Evolutionary conservation across 805 yeast species (phyloP), one percentile per base, ranked within the genome.

Genomic region (Gaillardinia entomophila): DNA sequence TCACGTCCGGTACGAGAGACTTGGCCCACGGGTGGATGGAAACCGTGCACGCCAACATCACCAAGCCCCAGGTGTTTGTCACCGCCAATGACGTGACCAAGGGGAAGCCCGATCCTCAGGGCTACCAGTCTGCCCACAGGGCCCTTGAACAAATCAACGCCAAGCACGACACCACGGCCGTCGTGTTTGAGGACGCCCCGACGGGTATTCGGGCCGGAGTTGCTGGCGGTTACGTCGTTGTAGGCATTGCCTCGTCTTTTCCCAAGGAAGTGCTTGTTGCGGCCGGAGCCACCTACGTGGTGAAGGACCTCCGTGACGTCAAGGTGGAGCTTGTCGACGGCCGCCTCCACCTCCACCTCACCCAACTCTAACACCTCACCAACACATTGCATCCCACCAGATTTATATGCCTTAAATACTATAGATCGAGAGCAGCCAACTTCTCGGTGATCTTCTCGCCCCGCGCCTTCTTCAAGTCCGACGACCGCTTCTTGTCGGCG

Each of bases 381-480:
- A 32, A 19, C 23, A 36, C 31, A 28, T 20, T 6, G 3, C 12
- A 4, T 15, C 4, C 5, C 13, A 6, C 12, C 12, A 19, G 6
- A 4, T 26, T 16, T 4, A 23, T 11, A 16, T 11, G n/a, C 14
- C 14, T 27, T 22, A 8, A 18, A 12, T 26, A 34, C 15, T 42
- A 28, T 15, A 54, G 33, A 7, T 44, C 42, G 29, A 63, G 49
- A 8, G 49, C 59, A 7, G 55, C 57, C 35, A 66, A 42, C 30
- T 57, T 51, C 26, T 58, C 57, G 4, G 52, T 43, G 12, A 62
- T 26, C 40, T 66, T 66, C 23, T 57, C 42, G 14, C 45, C 53
- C 35, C 70, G 49, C 12, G 62, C 68, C 41, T 63, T 65, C 34
- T 56, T 60, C 29, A 61, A 52, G 33, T 48, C 53, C 27, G 49